These are phyloP conservation scores for Cymodocea nodosa DNA, from an alignment of 116 monocot species.

Conservation along the genomic window DNA sequence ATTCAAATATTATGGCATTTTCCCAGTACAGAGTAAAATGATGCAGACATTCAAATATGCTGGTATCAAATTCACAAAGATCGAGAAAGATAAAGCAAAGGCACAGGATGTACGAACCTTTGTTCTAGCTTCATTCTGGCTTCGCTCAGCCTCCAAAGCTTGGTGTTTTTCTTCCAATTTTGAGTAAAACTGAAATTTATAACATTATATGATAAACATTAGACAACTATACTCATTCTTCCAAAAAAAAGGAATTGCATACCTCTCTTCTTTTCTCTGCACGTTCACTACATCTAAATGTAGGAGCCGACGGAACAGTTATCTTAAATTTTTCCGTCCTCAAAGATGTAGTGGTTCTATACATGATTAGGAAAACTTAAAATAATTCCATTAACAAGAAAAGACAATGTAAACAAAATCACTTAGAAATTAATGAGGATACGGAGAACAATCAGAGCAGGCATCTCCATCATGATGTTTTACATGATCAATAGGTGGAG, in stretches of 20 bases:
- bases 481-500: conserved; percentile 30
- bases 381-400: not conserved
- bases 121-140: conserved; percentile 26
- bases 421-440: conserved; percentile 19
- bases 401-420: not conserved
- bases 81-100: no score
- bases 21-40: no score
- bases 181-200: conserved; percentile 51
- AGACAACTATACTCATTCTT: not conserved
- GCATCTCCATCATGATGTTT: conserved; percentile 57
- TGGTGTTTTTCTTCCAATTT: conserved; percentile 86
- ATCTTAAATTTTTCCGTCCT: conserved; percentile 33
- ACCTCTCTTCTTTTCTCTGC: conserved; percentile 89
- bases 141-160: conserved; percentile 75
- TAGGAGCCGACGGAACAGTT: conserved; percentile 47
- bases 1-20: no score
- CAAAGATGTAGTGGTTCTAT: conserved; percentile 38
- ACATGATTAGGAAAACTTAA: conserved; percentile 14
- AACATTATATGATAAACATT: not conserved
- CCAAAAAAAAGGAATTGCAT: conserved; percentile 1
- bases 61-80: no score
- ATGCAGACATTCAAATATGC: no score
- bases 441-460: conserved; percentile 58
- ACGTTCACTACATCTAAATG: conserved; percentile 60
- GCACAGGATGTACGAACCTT: conserved; percentile 10